Base-by-base conservation (phyloP, 345 rosid genomes). In the Conringia planisiliqua region DNA sequence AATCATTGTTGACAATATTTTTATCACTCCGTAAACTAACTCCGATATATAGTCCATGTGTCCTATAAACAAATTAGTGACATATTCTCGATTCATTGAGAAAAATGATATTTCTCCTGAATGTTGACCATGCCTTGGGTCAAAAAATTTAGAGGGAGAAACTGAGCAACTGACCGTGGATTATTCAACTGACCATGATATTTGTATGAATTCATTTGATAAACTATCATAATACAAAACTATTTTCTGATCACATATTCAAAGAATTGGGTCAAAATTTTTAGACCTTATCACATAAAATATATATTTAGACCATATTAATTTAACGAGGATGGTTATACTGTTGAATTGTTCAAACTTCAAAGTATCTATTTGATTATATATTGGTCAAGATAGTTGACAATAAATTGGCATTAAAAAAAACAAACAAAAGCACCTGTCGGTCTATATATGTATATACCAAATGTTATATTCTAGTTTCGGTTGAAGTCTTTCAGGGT, bases 321-420 rank as follows among this genome's bases (percentile, higher is more conserved):
- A 22, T 22, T 47, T 39, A 26, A 39, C 33, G 43, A 38, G 10
- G 7, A 13, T 62, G 6, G 13, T 13, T 20, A 11, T 50, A 50
- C 4, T 33, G 55, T 32, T 30, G 43, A 52, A 52, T 42, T 3
- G 43, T 60, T 32, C 35, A 32, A n/a, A 17, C 7, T 48, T 50
- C 32, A 62, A 61, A 61, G 9, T 60, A 22, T n/a, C 36, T 10
- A 12, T 44, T 70, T 44, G 48, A 62, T 17, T 17, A 62, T 50
- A 48, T 27, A 17, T 17, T 32, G 66, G 70, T 62, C 68, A 71
- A 36, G 27, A 26, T 36, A 47, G 29, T 71, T 71, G 68, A 61
- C 68, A 12, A 10, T 22, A 24, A 14, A 70, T n/a, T n/a, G n/a
- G n/a, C n/a, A n/a, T n/a, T n/a, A n/a, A n/a, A n/a, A n/a, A n/a